Conservation (phyloP, 306 rosid species). For the Dicorynia guianensis region DNA sequence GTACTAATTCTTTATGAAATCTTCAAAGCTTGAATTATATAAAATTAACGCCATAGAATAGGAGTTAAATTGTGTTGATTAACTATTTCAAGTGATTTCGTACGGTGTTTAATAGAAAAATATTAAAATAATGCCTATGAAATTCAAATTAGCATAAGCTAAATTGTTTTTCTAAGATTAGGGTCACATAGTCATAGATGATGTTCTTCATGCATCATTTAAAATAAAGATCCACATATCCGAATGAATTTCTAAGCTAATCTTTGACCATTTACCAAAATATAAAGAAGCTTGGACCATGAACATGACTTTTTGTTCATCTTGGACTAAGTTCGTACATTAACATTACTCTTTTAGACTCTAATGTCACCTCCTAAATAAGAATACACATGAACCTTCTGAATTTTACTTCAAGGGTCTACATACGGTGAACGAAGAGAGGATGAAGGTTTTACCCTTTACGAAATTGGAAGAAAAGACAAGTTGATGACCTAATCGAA, state of each 20-base stretch:
- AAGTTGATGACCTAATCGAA: conserved; percentile 8
- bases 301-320: too few species aligned
- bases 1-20: background rate
- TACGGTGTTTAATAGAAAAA: background rate
- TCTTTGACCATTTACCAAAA: background rate
- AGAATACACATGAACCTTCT: too few species aligned
- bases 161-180: background rate
- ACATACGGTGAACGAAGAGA: background rate
- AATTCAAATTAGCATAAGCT: background rate
- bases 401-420: background rate
- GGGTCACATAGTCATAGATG: conserved; percentile 1
- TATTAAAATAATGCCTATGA: background rate
- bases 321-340: background rate
- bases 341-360: background rate
- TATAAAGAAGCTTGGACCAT: background rate
- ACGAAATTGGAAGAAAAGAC: conserved; percentile 19
- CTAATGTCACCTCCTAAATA: too few species aligned
- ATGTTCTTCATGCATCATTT: background rate
- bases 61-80: conserved; percentile 11
- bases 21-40: background rate
- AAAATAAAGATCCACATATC: background rate
- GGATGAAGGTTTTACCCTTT: background rate
- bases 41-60: conserved; percentile 5
- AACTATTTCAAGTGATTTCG: background rate
- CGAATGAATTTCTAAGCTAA: background rate